Evolutionary conservation across 2,329 filamentous ascomycete species (phyloP).

Genomic region (Corniculantispora saksenae): DNA sequence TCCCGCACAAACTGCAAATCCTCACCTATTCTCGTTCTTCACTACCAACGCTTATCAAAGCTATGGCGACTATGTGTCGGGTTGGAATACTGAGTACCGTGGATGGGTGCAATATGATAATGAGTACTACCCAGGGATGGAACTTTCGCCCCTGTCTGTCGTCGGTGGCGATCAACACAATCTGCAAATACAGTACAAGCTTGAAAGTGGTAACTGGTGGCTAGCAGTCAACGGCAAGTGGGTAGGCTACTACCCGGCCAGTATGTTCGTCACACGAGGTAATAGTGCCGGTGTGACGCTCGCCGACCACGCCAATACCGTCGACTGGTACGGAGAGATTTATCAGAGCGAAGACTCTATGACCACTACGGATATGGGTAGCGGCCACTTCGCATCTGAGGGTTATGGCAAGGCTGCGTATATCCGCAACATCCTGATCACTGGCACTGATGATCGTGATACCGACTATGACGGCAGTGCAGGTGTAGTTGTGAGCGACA

Average conservation of each 20-base stretch:
- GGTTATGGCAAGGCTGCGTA: slow-evolving; percentile 20
- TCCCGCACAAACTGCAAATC: slow-evolving; percentile 6
- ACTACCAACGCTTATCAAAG: slow-evolving; percentile 18
- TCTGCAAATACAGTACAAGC: slow-evolving; percentile 14
- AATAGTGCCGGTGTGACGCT: slow-evolving; percentile 12
- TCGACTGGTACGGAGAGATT: slow-evolving; percentile 22
- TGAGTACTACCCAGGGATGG: slow-evolving; percentile 21
- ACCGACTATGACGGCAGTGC: slow-evolving; percentile 18
- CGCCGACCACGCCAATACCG: slow-evolving; percentile 8
- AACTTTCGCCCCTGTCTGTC: slow-evolving; percentile 12
- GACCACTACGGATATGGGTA: slow-evolving; percentile 22
- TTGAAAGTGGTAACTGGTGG: slow-evolving; percentile 19
- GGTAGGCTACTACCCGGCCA: slow-evolving; percentile 19
- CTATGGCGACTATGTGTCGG: slow-evolving; percentile 15
- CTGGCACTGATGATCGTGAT: not conserved
- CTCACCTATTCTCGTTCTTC: slow-evolving; percentile 20
- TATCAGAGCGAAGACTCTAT: slow-evolving; percentile 16
- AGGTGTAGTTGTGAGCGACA: slow-evolving; percentile 14
- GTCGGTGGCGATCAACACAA: slow-evolving; percentile 15
- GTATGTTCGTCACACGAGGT: slow-evolving; percentile 13
- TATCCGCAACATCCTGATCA: slow-evolving; percentile 16
- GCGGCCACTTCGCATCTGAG: slow-evolving; percentile 15
- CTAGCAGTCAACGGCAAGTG: slow-evolving; percentile 17
- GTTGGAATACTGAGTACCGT: slow-evolving; percentile 21
- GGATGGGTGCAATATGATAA: slow-evolving; percentile 20